A percentile compares a stretch with the other conserved stretches of the same genome.
These are phyloP conservation scores for Pseudonitzschia delicatissima DNA, from an alignment of 108 stramenopile genomes.

Conservation along the genomic window DNA sequence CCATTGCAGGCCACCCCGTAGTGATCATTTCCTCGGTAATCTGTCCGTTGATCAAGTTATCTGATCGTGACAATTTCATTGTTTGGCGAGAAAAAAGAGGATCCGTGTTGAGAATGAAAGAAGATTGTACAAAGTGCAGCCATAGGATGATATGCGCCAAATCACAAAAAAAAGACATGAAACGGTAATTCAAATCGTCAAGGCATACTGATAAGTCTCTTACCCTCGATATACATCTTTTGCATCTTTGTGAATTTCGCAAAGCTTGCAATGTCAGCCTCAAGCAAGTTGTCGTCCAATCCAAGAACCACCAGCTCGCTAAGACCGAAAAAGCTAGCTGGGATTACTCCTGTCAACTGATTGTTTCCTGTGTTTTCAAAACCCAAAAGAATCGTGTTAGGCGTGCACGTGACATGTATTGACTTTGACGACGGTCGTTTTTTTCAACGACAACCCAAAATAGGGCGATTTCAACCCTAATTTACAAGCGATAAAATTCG, in stretches of 20 bases:
- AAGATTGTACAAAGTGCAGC: too few species aligned
- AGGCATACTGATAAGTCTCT: too few species aligned
- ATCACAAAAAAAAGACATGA: too few species aligned
- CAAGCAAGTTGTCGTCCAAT: conserved; percentile 22
- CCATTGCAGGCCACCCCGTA: background rate
- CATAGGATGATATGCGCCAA: too few species aligned
- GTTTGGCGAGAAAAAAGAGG: background rate
- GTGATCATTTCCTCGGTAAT: conserved; percentile 14
- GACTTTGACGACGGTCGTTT: too few species aligned
- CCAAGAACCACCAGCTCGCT: conserved; percentile 17
- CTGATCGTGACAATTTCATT: background rate
- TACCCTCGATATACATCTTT: conserved; percentile 19
- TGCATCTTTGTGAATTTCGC: conserved; percentile 14
- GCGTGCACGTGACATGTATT: too few species aligned
- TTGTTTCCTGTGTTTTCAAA: conserved; percentile 20
- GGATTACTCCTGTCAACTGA: conserved; percentile 15
- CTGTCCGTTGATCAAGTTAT: conserved; percentile 22
- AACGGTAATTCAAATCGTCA: too few species aligned
- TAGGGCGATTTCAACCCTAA: too few species aligned
- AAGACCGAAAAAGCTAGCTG: conserved; percentile 12
- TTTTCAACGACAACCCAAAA: too few species aligned
- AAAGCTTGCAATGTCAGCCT: conserved; percentile 25
- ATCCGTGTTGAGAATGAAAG: too few species aligned
- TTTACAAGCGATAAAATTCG: background rate
- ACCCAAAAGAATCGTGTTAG: background rate